Base-by-base conservation (phyloP, 2,329 filamentous ascomycete genomes). In the Xylaria multiplex region DNA sequence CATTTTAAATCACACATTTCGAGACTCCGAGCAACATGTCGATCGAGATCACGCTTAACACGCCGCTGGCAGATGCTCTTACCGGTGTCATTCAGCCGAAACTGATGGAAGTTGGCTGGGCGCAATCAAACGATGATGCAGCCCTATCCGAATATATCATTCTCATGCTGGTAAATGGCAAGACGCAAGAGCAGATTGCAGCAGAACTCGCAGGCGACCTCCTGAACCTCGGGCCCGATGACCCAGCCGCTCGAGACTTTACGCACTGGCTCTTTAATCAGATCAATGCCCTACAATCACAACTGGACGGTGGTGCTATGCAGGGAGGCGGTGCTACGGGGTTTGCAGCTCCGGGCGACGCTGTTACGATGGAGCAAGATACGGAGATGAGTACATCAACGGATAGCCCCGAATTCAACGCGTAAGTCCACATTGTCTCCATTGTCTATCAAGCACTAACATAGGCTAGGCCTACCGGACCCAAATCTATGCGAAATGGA, bases 91-190 rank as follows among this genome's bases (percentile, higher is more conserved):
- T 98, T 69, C 92, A 96, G 80, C 91, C 93, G 37, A 98, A 98
- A 83, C 85, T 99, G 64, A 88, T 93, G 65, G 95, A 99, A 81
- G 90, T 94, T 71, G 95, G 94, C 74, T 98, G 96, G 95, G 93
- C 90, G 68, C 90, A 91, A 27, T 68, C 62, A 35, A 91, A 91
- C 72, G 91, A 90, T 68, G 81, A 82, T 62, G 91, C 90, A 27
- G 92, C 93, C 43, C 87, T 99, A 66, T 91, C 93, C 66, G 96
- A 99, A 81, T 99, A 98, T 81, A 96, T 99, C 72, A 91, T 98
- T 65, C 88, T 98, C 69, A 97, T 98, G 95, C 87, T 99, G 37
- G 93, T 93, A 69, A 98, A 97, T 81, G 93, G 94, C 74, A 97
- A 97, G 80, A 93, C 91, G 3, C 91, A 97, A 77, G 89, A 94